Evolutionary conservation across 2,329 filamentous ascomycete species (phyloP).

Genomic region (Mycosphaerella sp.): DNA sequence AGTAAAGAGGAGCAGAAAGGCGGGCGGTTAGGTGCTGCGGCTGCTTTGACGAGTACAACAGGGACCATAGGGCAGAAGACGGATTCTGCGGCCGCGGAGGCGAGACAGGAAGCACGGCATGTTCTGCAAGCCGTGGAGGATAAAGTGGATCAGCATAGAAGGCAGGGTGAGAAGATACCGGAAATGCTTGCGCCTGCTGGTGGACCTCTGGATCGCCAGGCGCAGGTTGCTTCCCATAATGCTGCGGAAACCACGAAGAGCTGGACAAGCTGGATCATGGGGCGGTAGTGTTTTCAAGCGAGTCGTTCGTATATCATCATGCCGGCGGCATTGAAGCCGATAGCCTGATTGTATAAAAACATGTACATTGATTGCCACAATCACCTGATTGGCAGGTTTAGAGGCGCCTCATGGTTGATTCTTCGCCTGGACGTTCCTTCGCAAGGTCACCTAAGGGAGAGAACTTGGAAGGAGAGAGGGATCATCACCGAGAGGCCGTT

Average conservation of each 20-base stretch:
- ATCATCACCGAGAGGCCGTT: too few species aligned
- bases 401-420: too few species aligned
- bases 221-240: slow-evolving; percentile 36
- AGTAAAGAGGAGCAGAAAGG: slow-evolving; percentile 36
- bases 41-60: slow-evolving; percentile 11
- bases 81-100: slow-evolving; percentile 8
- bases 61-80: slow-evolving; percentile 8
- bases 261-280: slow-evolving; percentile 43
- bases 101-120: slow-evolving; percentile 21
- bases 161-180: slow-evolving; percentile 27
- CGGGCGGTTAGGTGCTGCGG: slow-evolving; percentile 31
- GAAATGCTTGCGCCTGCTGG: slow-evolving; percentile 31
- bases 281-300: slow-evolving; percentile 26
- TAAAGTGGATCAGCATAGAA: slow-evolving; percentile 27
- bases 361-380: slow-evolving; percentile 1
- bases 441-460: too few species aligned
- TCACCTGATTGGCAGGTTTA: too few species aligned
- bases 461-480: too few species aligned
- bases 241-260: slow-evolving; percentile 37
- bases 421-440: too few species aligned
- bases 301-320: slow-evolving; percentile 3
- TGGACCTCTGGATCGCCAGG: slow-evolving; percentile 44
- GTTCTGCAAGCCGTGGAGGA: slow-evolving; percentile 34
- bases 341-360: neutral
- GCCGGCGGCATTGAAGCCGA: slow-evolving; percentile 1